Base-by-base conservation (phyloP, 2,329 filamentous ascomycete genomes). In the Xylariomycetidae sp. region DNA sequence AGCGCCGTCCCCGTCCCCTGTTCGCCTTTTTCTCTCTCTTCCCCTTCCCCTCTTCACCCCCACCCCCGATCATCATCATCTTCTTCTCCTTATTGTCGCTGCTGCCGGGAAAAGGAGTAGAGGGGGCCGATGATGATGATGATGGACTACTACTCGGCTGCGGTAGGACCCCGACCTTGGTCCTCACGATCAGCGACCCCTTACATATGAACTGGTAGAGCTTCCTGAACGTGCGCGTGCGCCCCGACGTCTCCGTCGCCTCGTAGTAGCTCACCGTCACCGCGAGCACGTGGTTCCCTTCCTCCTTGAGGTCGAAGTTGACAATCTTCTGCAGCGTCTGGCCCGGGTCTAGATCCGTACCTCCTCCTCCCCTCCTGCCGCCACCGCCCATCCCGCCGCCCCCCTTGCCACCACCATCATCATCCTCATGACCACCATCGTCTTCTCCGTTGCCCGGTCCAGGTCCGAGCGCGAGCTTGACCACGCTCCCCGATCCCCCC, bases 131-230 rank as follows among this genome's bases (percentile, higher is more conserved):
- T 29, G 25, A 26, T 22, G 20, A 23, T n/a, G 13, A n/a, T 25
- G 16, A 26, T 12, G 30, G n/a, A 11, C 15, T 14, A 15, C 45
- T 31, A 57, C 63, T 22, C 9, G 63, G 49, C 3, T 66, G 58
- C 26, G 70, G 54, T 36, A 87, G 54, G 32, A 80, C 72, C 4
- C 85, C 85, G 3, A 88, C 77, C 59, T 97, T 98, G 1, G 90
- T 96, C 43, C 90, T 73, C 38, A 98, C 90, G 43, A 89, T 87
- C 46, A 98, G 68, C 40, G 88, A 85, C 25, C 87, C 80, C 66
- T 94, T 90, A 55, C 89, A 92, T 35, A 94, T 82, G 56, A 98
- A 98, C 59, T 97, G 92, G 60, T 97, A 98, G 40, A 98, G 66
- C 64, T 97, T 97, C 46, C 90, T 72, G 56, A 97, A 97, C 8